A percentile compares a stretch with the other conserved stretches of the same genome.
These are phyloP conservation scores for Penicillium psychrosexuale DNA, from an alignment of 2,329 filamentous ascomycete genomes.

Conservation along the genomic window DNA sequence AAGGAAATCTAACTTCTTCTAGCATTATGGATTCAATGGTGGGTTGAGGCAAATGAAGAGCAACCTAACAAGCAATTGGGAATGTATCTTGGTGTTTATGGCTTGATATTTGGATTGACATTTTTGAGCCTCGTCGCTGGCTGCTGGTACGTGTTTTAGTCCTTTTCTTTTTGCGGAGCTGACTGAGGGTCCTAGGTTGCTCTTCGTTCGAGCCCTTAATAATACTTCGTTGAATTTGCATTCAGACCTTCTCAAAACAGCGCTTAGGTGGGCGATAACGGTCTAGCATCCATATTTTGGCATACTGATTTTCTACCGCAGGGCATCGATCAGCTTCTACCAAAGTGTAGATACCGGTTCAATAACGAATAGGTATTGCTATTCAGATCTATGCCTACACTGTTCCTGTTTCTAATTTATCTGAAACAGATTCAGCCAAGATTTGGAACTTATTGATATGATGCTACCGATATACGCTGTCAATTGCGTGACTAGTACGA, in stretches of 20 bases:
- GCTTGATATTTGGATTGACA: conserved; percentile 6
- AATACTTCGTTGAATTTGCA: conserved; percentile 1
- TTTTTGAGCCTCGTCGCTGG: neutral
- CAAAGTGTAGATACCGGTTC: neutral
- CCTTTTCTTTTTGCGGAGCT: neutral
- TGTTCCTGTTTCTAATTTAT: neutral
- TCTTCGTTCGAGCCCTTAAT: neutral
- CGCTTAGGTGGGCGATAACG: neutral
- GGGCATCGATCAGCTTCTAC: neutral
- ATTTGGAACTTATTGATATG: conserved; percentile 5
- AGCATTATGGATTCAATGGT: conserved; percentile 16
- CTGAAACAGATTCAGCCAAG: neutral
- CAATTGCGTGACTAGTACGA: neutral
- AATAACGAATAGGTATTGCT: neutral
- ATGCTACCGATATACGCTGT: conserved; percentile 1
- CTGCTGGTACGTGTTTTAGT: neutral
- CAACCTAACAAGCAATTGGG: conserved; percentile 9
- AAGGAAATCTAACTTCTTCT: neutral
- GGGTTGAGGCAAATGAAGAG: conserved; percentile 11
- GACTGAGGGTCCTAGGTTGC: neutral
- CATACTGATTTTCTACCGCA: neutral
- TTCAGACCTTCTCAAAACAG: conserved; percentile 1
- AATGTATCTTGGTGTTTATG: conserved; percentile 15
- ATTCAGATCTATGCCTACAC: neutral
- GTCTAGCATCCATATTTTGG: neutral